Conservation (phyloP, 495 filamentous ascomycete species). For the Daldinia vernicosa region DNA sequence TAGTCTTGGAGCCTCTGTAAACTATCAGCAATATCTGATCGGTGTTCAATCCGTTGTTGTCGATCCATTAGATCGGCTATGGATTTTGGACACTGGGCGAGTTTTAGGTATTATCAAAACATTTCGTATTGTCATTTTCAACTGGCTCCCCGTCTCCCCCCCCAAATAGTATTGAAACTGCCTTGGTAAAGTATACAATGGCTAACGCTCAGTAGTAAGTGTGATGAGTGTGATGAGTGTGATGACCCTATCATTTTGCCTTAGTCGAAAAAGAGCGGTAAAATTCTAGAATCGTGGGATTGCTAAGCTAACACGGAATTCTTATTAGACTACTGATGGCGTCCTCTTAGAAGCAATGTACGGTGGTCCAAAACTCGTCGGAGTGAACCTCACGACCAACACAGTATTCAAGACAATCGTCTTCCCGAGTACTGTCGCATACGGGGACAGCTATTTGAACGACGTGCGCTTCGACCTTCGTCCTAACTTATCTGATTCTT, state of each 20-base stretch:
- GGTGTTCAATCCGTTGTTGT: conserved; percentile 58
- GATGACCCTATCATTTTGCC: too few relatives aligned
- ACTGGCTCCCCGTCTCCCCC: too few relatives aligned
- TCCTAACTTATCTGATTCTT: conserved; percentile 18
- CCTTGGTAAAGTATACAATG: too few relatives aligned
- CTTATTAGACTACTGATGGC: conserved; percentile 42
- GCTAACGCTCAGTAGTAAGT: too few relatives aligned
- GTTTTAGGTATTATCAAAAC: conserved; percentile 24
- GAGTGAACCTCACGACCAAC: conserved; percentile 52
- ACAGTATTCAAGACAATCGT: conserved; percentile 56
- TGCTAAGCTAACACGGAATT: too few relatives aligned
- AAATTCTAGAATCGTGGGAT: too few relatives aligned
- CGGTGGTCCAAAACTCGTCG: conserved; percentile 57
- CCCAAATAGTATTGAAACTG: too few relatives aligned
- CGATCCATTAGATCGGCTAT: conserved; percentile 55
- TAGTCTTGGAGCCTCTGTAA: conserved; percentile 42
- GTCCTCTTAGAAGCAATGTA: conserved; percentile 49
- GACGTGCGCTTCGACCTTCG: conserved; percentile 59
- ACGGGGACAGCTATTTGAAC: conserved; percentile 56
- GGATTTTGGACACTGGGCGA: conserved; percentile 60
- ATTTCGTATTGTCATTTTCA: too few relatives aligned
- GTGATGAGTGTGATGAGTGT: too few relatives aligned
- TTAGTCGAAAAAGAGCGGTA: too few relatives aligned
- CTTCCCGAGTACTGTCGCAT: conserved; percentile 54
- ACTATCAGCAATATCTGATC: conserved; percentile 55